Conservation (phyloP, 208 protist species). For the Trypanosoma cruzi region DNA sequence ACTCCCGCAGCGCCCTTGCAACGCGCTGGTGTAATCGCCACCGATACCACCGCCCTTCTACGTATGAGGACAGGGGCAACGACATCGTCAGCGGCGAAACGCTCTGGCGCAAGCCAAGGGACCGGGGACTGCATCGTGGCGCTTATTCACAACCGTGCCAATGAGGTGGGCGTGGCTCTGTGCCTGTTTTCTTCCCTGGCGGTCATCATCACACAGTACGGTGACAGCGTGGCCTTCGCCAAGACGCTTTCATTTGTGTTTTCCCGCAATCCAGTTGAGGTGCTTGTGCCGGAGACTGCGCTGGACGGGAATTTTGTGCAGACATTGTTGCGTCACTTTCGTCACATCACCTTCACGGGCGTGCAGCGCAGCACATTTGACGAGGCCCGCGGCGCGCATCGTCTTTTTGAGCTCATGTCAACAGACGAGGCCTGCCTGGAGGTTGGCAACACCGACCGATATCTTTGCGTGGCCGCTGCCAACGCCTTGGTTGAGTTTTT, state of each 20-base stretch:
- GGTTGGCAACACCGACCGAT: conserved; percentile 61
- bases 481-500: conserved; percentile 78
- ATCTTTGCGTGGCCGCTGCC: conserved; percentile 78
- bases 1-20: not conserved
- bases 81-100: conserved; percentile 24
- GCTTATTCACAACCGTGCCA: conserved; percentile 67
- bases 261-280: conserved; percentile 73
- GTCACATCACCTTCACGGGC: conserved; percentile 68
- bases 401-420: conserved; percentile 60
- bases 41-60: not conserved
- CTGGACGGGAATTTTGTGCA: conserved; percentile 58
- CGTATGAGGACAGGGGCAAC: conserved; percentile 12
- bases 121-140: conserved; percentile 59
- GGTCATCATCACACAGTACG: conserved; percentile 74
- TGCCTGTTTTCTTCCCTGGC: conserved; percentile 60
- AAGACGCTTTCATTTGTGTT: conserved; percentile 72
- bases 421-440: conserved; percentile 32
- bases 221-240: conserved; percentile 69
- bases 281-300: conserved; percentile 66
- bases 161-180: conserved; percentile 78
- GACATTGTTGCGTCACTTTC: conserved; percentile 59
- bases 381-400: conserved; percentile 55
- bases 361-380: conserved; percentile 78
- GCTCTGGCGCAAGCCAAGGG: conserved; percentile 21
- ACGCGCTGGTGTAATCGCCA: not conserved